Base-by-base conservation (phyloP, 1,284 basidiomycete species). In the Uromyces viciae-fabae region DNA sequence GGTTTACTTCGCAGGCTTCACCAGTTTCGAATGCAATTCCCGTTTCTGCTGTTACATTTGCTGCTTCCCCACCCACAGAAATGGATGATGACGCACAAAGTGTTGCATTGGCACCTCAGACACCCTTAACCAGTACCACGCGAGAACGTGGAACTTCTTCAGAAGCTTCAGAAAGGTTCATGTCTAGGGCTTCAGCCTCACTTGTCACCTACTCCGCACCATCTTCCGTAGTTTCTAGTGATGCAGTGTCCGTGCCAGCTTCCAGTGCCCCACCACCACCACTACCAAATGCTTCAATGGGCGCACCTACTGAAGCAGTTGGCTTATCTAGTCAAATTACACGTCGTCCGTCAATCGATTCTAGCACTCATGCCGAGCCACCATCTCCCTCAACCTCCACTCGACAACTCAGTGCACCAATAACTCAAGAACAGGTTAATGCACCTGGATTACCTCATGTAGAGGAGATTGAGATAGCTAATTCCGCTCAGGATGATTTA, bases 301-400 rank as follows among this genome's bases (percentile, higher is more conserved):
- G 79, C 49, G 79, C 79, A 49, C 79, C 79, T 7, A 64, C 79
- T 22, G 79, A 71, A 40, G 79, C 79, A 56, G 46, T 81, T 42
- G 79, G 79, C 25, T 36, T 81, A 38, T 49, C 79, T 4, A 81
- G 56, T 75, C 79, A 81, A 72, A 68, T 73, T 22, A 81, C 40
- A 36, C 69, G 79, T 5, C 71, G 79, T 52, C 25, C 71, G n/a
- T 81, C 79, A 17, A 64, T 66, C 56, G 79, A 74, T 31, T 81
- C 79, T n/a, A 81, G 79, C 60, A 81, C 71, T 17, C 71, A 74
- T 42, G 79, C 79, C 19, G 79, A 81, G 33, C 79, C 79, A 33
- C 71, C 79, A 25, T 81, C 79, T 54, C 79, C 79, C 36, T 81
- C 79, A n/a, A 81, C 79, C 25, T 81, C 79, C 31, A 75, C 79